Base-by-base conservation (phyloP, 2,329 filamentous ascomycete genomes). In the Trichoderma aggressivum region DNA sequence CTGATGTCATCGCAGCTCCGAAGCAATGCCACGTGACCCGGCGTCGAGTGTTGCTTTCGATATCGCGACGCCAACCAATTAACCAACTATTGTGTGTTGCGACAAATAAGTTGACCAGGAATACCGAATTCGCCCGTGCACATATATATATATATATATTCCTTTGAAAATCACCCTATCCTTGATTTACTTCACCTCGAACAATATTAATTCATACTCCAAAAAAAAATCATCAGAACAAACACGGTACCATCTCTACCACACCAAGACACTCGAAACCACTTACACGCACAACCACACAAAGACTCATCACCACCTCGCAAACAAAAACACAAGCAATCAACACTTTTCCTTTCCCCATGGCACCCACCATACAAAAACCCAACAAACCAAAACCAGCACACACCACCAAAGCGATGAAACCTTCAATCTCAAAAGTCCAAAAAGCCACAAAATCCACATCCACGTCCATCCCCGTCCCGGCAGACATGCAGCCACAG, bases 401-500 rank as follows among this genome's bases (percentile, higher is more conserved):
- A n/a, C n/a, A n/a, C 2, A 28, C 4, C 8, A 21, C 36, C 7
- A 18, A 39, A 18, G 18, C 65, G 34, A 36, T 43, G 43, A 30
- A 47, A 16, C 50, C 66, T 0, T 55, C 69, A 16, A 59, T 26
- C 8, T 36, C 67, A 26, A 72, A 67, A 68, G 36, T 70, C 28
- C 58, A 30, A 24, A 64, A 58, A 12, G 4, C 21, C 30, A 59
- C 60, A 11, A 24, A 55, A n/a, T 28, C 8, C 11, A 24, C 14
- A 53, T n/a, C 56, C 11, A 5, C 26, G 24, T 21, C 21, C 5
- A 14, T 26, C 16, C 26, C 12, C 36, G 10, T 58, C 18, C 60
- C 68, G 53, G n/a, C 16, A 36, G 61, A 72, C n/a, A 72, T 70
- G 66, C 18, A 72, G 77, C 69, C 78, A 1, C 82, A 85, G 71